These are phyloP conservation scores for Trichoderma sp. DNA, from an alignment of 2,329 filamentous ascomycete genomes.

Conservation along the genomic window DNA sequence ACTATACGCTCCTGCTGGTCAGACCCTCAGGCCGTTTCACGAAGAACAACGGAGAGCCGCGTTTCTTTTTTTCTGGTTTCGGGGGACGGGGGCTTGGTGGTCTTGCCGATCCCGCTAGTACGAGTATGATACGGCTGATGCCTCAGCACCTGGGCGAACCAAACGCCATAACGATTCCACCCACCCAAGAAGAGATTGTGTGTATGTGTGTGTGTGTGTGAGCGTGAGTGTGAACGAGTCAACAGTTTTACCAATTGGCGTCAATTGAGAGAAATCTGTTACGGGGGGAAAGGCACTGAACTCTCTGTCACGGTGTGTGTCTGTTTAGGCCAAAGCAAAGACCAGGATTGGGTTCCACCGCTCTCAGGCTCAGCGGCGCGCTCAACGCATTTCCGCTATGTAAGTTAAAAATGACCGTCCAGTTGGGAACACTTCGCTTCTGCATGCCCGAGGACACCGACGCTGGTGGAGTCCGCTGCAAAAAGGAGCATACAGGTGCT, in stretches of 20 bases:
- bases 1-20: not conserved
- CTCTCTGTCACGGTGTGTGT: not conserved
- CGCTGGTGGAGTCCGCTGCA: not conserved
- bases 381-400: conserved; percentile 3
- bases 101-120: not conserved
- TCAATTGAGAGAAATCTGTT: not conserved
- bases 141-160: not conserved
- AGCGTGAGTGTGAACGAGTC: not conserved
- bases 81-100: not conserved
- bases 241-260: not conserved
- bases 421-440: conserved; percentile 1
- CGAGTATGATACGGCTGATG: not conserved
- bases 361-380: conserved; percentile 12
- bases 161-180: not conserved
- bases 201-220: no score
- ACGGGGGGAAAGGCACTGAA: not conserved
- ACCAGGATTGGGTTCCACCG: conserved; percentile 11
- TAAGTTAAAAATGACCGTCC: not conserved
- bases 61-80: not conserved
- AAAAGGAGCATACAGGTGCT: not conserved
- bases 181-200: not conserved
- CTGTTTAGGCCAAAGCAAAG: not conserved
- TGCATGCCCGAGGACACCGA: not conserved
- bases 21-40: not conserved
- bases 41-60: not conserved